phyloP scores from a whole-genome alignment of 805 yeast genomes.

The Candida sanyiensis region DNA sequence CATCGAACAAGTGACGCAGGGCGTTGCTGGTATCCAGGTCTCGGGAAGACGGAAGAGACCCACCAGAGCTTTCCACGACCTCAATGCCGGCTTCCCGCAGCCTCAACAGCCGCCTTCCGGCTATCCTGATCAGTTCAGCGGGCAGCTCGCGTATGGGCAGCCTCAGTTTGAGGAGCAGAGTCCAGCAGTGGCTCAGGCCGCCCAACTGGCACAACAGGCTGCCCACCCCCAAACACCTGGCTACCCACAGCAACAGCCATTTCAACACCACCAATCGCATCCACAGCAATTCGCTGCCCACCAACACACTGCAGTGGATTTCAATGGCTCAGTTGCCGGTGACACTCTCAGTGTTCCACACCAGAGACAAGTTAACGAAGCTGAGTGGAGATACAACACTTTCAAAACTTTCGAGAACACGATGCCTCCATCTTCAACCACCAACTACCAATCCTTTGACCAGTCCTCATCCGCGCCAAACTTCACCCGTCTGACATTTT shows the following conservation, averaged over 20 bases:
- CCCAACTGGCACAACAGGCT: not conserved
- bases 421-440: slow-evolving; percentile 71
- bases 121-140: not conserved
- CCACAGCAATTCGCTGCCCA: too few relatives aligned
- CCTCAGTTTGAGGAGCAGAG: too few relatives aligned
- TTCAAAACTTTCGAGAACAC: slow-evolving; percentile 74
- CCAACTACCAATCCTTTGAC: slow-evolving; percentile 64
- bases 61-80: slow-evolving; percentile 22
- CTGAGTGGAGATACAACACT: slow-evolving; percentile 27
- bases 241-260: slow-evolving; percentile 4
- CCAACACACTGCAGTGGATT: not conserved
- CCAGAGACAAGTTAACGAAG: slow-evolving; percentile 15
- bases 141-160: not conserved
- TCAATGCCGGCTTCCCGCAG: slow-evolving; percentile 7
- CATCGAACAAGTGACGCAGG: slow-evolving; percentile 12
- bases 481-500: slow-evolving; percentile 72
- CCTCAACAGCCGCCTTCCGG: not conserved
- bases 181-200: too few relatives aligned
- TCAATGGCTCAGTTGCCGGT: slow-evolving; percentile 4
- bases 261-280: too few relatives aligned
- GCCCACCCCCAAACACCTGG: slow-evolving; percentile 1
- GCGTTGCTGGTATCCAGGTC: slow-evolving; percentile 12
- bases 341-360: slow-evolving; percentile 18
- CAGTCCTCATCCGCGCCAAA: slow-evolving; percentile 84
- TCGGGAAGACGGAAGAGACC: slow-evolving; percentile 21